These are phyloP conservation scores for Remersonia thermophila DNA, from an alignment of 2,329 filamentous ascomycete species.

Conservation along the genomic window DNA sequence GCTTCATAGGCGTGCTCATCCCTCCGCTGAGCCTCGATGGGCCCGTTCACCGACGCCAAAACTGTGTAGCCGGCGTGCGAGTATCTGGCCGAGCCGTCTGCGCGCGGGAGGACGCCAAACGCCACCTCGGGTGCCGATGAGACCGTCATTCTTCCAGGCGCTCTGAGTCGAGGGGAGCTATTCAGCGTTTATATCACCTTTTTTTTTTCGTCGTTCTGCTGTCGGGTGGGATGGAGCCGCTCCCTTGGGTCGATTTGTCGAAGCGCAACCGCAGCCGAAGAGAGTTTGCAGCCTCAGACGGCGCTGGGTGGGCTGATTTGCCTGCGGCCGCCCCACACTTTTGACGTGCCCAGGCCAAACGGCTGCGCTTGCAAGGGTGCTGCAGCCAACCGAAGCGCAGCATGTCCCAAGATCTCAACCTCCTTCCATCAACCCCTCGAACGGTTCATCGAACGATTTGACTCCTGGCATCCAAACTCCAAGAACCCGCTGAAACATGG, in stretches of 20 bases:
- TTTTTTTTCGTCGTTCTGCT: no score
- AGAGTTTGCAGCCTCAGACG: slow-evolving; percentile 2
- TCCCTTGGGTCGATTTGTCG: no score
- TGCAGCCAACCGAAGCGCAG: slow-evolving; percentile 4
- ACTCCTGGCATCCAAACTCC: background rate
- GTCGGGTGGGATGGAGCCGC: no score
- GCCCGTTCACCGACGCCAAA: slow-evolving; percentile 79
- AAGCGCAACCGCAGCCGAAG: no score
- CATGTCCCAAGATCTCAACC: slow-evolving; percentile 1
- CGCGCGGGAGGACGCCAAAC: slow-evolving; percentile 50
- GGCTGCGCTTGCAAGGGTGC: slow-evolving; percentile 1
- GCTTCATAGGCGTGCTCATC: slow-evolving; percentile 91
- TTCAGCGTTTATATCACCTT: no score
- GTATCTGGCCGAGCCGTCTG: slow-evolving; percentile 72
- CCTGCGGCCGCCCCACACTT: slow-evolving; percentile 14
- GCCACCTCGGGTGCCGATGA: slow-evolving; percentile 37
- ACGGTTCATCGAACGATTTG: slow-evolving; percentile 4
- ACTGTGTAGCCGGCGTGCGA: slow-evolving; percentile 66
- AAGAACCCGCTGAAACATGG: slow-evolving; percentile 1
- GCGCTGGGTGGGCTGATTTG: slow-evolving; percentile 11
- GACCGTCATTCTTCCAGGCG: slow-evolving; percentile 8
- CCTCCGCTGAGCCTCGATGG: slow-evolving; percentile 75
- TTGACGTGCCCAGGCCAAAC: background rate
- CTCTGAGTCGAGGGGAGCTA: no score
- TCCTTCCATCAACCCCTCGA: background rate